Conservation (phyloP, 73 alveolate genomes). For the Uronychia binucleata region DNA sequence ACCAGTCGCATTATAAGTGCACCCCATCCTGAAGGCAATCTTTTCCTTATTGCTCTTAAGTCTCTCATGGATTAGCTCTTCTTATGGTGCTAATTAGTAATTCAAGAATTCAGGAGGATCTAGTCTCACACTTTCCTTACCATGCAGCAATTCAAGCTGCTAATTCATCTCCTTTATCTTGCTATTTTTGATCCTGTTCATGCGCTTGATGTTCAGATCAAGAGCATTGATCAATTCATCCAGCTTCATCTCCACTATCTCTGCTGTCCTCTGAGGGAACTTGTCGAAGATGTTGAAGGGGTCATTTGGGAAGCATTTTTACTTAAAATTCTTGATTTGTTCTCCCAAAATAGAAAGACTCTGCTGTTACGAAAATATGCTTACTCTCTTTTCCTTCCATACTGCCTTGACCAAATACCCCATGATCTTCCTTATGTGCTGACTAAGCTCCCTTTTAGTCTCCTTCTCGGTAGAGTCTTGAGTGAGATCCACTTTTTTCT, state of each 20-base stretch:
- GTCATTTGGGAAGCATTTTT: too few relatives aligned
- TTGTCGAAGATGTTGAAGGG: not conserved
- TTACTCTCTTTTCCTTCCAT: slow-evolving; percentile 5
- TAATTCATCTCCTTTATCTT: not conserved
- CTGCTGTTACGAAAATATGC: not conserved
- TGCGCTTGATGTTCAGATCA: not conserved
- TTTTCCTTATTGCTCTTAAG: not conserved
- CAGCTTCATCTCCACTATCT: not conserved
- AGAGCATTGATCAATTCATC: not conserved
- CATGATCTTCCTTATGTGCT: not conserved
- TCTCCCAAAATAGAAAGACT: not conserved
- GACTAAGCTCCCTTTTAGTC: not conserved
- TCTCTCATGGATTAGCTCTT: not conserved
- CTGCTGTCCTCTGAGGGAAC: not conserved
- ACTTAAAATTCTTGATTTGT: not conserved
- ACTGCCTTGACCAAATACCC: not conserved
- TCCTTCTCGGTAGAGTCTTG: not conserved
- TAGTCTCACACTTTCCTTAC: not conserved
- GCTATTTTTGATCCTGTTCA: not conserved
- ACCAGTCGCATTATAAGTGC: slow-evolving; percentile 17
- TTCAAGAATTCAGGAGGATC: not conserved
- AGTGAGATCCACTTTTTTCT: not conserved
- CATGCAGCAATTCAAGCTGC: not conserved
- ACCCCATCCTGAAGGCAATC: slow-evolving; percentile 2
- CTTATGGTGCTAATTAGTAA: not conserved